Percentiles rank a stretch among this genome's conserved stretches.
Conservation (phyloP, 164 flowering plant genomes). For the Aristolochia contorta region DNA sequence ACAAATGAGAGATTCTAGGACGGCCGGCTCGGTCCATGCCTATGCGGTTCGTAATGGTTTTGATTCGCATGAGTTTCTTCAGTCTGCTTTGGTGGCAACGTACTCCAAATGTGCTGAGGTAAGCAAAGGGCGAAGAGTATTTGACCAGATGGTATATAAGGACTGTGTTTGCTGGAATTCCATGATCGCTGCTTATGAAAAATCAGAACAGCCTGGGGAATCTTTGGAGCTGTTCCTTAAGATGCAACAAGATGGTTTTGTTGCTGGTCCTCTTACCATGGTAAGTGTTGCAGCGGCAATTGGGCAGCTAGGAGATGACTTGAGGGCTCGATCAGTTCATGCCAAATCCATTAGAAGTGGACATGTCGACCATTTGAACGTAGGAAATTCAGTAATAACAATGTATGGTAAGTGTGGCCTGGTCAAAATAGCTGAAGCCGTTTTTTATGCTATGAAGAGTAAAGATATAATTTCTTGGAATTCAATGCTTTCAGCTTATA, state of each 20-base stretch:
- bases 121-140: neutral
- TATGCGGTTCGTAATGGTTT: constrained; percentile 27
- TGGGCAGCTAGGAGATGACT: neutral
- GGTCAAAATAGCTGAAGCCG: constrained; percentile 19
- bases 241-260: constrained; percentile 17
- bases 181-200: constrained; percentile 11
- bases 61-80: constrained; percentile 21
- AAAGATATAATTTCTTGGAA: constrained; percentile 41
- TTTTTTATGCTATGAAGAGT: constrained; percentile 23
- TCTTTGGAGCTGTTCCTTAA: constrained; percentile 8
- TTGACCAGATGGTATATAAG: constrained; percentile 4
- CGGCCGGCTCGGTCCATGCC: constrained; percentile 27
- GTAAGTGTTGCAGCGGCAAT: neutral
- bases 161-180: constrained; percentile 19
- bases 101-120: neutral
- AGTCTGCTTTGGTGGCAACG: constrained; percentile 26
- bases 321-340: neutral
- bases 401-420: constrained; percentile 31
- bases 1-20: constrained; percentile 26
- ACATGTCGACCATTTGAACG: neutral
- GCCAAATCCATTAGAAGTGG: neutral
- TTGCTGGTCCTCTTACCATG: neutral
- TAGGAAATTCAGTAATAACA: constrained; percentile 1
- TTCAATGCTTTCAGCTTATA: constrained; percentile 33
- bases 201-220: neutral